phyloP scores from a whole-genome alignment of 306 rosid genomes.

The Chamaecrista fasciculata region DNA sequence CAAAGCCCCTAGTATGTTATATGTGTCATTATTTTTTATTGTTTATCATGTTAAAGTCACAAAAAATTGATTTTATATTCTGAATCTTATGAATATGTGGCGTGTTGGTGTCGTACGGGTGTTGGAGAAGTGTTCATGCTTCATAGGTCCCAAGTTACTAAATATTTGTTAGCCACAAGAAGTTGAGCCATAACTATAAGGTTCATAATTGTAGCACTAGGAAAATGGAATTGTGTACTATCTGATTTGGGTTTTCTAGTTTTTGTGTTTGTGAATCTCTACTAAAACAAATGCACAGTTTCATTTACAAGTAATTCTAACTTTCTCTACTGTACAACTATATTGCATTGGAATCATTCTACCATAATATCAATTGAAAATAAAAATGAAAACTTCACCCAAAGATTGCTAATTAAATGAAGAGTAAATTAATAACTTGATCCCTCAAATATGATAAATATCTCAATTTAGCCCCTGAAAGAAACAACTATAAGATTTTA shows the following conservation, averaged over 20 bases:
- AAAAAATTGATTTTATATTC: no score
- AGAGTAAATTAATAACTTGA: no score
- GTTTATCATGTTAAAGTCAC: no score
- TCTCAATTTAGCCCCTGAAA: no score
- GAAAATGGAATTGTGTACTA: background rate
- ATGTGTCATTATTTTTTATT: no score
- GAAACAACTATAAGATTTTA: no score
- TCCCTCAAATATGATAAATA: no score
- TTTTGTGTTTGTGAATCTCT: constrained; percentile 5
- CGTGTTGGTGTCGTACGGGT: no score
- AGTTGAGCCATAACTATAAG: background rate
- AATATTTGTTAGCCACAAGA: background rate
- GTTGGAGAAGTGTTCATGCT: no score
- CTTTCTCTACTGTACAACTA: background rate
- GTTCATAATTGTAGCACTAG: background rate
- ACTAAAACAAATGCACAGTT: background rate
- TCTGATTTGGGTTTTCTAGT: background rate
- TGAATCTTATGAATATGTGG: no score
- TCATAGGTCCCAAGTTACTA: background rate
- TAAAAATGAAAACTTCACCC: background rate
- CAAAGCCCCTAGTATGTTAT: no score
- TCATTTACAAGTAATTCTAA: background rate
- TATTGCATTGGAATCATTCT: background rate
- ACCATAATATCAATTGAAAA: background rate
- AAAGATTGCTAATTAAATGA: background rate